These are phyloP conservation scores for Prorocentrum cordatum DNA, from an alignment of 169 alveolate genomes.

Conservation along the genomic window DNA sequence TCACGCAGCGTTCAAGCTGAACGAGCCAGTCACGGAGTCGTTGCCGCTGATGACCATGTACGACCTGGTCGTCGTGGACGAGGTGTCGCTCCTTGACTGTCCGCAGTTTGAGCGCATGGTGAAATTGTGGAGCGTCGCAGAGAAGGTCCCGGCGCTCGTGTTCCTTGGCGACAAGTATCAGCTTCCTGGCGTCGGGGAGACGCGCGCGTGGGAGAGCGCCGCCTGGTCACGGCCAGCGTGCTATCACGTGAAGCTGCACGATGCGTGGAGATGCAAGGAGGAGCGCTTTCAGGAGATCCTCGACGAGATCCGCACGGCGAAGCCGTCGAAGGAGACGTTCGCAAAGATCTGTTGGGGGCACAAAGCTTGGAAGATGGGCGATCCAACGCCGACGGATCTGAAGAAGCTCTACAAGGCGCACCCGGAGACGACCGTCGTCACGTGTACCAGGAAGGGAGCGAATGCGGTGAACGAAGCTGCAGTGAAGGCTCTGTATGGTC, in stretches of 20 bases:
- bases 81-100: background rate
- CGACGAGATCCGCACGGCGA: slow-evolving; percentile 11
- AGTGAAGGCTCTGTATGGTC: background rate
- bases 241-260: background rate
- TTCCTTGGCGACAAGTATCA: slow-evolving; percentile 2
- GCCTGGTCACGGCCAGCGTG: background rate
- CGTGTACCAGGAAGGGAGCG: background rate
- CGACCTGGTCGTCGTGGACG: slow-evolving; percentile 15
- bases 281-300: background rate
- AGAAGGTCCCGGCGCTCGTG: background rate
- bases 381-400: background rate
- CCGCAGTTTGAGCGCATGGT: background rate
- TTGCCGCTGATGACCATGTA: background rate
- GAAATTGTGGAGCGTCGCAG: background rate
- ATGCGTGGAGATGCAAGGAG: slow-evolving; percentile 22
- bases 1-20: slow-evolving; percentile 19
- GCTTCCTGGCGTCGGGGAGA: background rate
- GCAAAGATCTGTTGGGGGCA: background rate
- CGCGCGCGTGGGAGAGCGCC: background rate
- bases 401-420: slow-evolving; percentile 15
- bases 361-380: slow-evolving; percentile 5
- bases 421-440: slow-evolving; percentile 16
- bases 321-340: background rate
- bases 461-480: background rate
- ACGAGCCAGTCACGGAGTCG: background rate